phyloP scores from a whole-genome alignment of 2,329 filamentous ascomycete genomes.

The Aspergillus tubingensis region DNA sequence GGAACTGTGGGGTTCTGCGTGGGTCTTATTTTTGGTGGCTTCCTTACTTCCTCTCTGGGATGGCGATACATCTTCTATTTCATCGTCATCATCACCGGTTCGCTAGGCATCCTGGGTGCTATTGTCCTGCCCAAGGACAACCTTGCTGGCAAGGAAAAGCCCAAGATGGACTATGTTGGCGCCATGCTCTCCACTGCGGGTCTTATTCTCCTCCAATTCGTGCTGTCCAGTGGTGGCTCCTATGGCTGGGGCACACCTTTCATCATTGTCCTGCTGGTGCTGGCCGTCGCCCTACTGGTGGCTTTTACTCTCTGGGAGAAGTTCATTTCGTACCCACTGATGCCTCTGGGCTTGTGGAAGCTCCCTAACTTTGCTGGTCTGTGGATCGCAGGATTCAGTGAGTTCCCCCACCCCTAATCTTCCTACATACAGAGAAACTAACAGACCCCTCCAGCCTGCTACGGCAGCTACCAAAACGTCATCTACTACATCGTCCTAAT shows the following conservation, averaged over 20 bases:
- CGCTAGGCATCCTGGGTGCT: slow-evolving; percentile 33
- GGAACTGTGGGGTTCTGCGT: slow-evolving; percentile 45
- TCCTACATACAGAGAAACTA: not conserved
- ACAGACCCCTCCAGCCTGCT: slow-evolving; percentile 33
- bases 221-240: slow-evolving; percentile 48
- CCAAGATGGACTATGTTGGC: slow-evolving; percentile 46
- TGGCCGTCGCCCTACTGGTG: slow-evolving; percentile 42
- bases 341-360: slow-evolving; percentile 51
- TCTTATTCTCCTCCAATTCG: slow-evolving; percentile 48
- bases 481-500: slow-evolving; percentile 49
- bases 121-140: slow-evolving; percentile 44
- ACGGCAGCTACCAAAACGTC: slow-evolving; percentile 47
- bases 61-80: slow-evolving; percentile 46
- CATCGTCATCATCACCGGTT: slow-evolving; percentile 36
- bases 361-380: slow-evolving; percentile 50
- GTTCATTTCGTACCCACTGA: slow-evolving; percentile 48
- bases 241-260: slow-evolving; percentile 51
- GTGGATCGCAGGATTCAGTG: slow-evolving; percentile 49
- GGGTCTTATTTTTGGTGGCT: slow-evolving; percentile 44
- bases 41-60: slow-evolving; percentile 41
- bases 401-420: not conserved
- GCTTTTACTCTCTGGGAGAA: slow-evolving; percentile 46
- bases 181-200: slow-evolving; percentile 47
- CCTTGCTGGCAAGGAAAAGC: slow-evolving; percentile 33
- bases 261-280: slow-evolving; percentile 46